These are phyloP conservation scores for Chlorella sp. DNA, from an alignment of 139 green algal species.

Conservation along the genomic window DNA sequence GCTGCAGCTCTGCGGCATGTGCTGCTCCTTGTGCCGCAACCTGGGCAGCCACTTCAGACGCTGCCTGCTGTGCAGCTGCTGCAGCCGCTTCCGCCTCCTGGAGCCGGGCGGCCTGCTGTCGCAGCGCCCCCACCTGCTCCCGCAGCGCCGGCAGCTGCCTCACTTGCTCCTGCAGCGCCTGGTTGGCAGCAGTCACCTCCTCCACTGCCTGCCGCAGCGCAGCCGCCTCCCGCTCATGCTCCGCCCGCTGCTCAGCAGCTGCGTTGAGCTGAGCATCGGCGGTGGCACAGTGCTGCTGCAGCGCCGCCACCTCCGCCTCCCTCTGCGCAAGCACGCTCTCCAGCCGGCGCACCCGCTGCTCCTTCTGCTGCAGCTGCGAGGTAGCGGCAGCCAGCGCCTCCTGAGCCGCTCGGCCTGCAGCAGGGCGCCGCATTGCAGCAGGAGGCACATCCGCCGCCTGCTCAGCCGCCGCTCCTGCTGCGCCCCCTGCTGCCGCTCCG, in stretches of 20 bases:
- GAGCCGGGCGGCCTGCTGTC: neutral
- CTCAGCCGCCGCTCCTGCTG: neutral
- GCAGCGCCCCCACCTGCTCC: neutral
- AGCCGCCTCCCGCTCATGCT: neutral
- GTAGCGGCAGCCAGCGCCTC: constrained; percentile 8
- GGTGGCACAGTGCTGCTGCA: neutral
- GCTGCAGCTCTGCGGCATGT: neutral
- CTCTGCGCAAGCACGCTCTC: neutral
- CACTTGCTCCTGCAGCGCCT: neutral
- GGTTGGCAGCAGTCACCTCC: constrained; percentile 15
- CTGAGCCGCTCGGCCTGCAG: neutral
- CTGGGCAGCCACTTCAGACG: neutral
- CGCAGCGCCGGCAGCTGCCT: neutral
- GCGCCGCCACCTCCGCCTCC: neutral
- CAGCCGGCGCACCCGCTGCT: constrained; percentile 10
- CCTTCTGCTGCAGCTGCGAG: constrained; percentile 24
- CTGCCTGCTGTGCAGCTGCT: neutral
- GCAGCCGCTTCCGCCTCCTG: neutral
- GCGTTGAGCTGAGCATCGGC: neutral
- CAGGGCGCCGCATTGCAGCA: neutral
- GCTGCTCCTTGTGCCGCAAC: neutral
- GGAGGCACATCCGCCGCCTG: neutral
- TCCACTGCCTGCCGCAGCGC: constrained; percentile 9
- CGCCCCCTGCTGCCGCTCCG: neutral
- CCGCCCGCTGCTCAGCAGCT: neutral